Base-by-base conservation (phyloP, 2,329 filamentous ascomycete genomes). In the Dothiorella sarmentorum region DNA sequence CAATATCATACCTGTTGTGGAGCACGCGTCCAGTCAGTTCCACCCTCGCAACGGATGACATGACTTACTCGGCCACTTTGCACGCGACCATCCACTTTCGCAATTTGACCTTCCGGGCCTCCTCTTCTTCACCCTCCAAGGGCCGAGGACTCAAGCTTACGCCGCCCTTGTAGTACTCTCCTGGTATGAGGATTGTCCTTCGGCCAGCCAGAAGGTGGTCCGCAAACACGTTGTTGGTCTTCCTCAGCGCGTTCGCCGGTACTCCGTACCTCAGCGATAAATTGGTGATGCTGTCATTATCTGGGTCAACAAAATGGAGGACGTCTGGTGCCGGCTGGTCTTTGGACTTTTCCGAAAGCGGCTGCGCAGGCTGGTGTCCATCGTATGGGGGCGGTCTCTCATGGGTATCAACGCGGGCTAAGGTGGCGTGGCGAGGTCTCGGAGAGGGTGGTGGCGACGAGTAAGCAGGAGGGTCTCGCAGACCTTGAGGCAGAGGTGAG, bases 11-110 rank as follows among this genome's bases (percentile, higher is more conserved):
- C 65, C 81, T 83, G 63, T 69, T 17, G 45, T 35, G 2, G 24
- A 24, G n/a, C 20, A n/a, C n/a, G 13, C 7, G 7, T 15, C 31
- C 5, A 37, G 22, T 52, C 47, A 52, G 47, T 31, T 11, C 29
- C 20, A 51, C 18, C 11, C 9, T 47, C 22, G 22, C 29, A 11
- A 13, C 13, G 20, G n/a, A 43, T 37, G 22, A 47, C 37, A 43
- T 37, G 22, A 47, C 37, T 74, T 86, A 92, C 77, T 92, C 87
- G 22, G 83, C 77, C 26, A 90, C 87, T 69, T 93, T 93, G 74
- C 86, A 59, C 9, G 81, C 80, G 2, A 90, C 85, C 89, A 92
- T 92, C 78, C 87, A 93, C 61, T 87, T 82, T 40, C 90, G 80
- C 31, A 93, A 80, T 68, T 86, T 86, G 17, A 76, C 80, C 73